Evolutionary conservation across 331 rosid species (phyloP).

Genomic region (Stylosanthes scabra): DNA sequence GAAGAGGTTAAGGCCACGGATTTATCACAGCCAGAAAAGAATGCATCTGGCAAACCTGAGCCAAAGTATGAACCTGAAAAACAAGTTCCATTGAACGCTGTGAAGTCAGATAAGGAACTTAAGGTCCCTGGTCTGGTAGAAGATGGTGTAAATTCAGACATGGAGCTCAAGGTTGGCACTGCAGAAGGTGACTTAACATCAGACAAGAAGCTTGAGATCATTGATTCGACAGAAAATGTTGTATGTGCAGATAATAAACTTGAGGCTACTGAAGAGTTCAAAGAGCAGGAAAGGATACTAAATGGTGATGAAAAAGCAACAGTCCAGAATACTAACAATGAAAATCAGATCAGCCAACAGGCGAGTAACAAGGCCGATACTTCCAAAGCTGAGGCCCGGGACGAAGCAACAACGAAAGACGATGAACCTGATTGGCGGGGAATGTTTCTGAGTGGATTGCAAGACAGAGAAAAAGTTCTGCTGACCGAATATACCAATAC

Average conservation of each 20-base stretch:
- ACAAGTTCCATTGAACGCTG: constrained; percentile 36
- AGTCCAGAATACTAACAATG: constrained; percentile 36
- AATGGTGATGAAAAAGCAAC: too few relatives aligned
- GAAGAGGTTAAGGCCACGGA: constrained; percentile 47
- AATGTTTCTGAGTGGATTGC: constrained; percentile 72
- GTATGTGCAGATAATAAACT: constrained; percentile 20
- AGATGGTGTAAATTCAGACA: constrained; percentile 22
- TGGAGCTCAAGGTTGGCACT: constrained; percentile 19
- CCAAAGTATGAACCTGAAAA: constrained; percentile 37
- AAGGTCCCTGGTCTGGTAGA: constrained; percentile 16
- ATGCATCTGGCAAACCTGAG: constrained; percentile 36
- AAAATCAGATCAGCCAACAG: constrained; percentile 34
- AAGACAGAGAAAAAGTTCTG: constrained; percentile 68
- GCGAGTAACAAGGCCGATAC: constrained; percentile 27
- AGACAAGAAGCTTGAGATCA: constrained; percentile 18
- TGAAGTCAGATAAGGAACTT: constrained; percentile 13
- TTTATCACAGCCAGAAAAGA: constrained; percentile 37
- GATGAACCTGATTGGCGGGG: constrained; percentile 87
- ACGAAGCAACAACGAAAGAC: constrained; percentile 38
- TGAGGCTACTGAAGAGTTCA: constrained; percentile 24
- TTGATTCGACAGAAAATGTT: constrained; percentile 20
- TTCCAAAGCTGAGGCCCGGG: constrained; percentile 42
- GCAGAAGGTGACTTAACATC: constrained; percentile 17
- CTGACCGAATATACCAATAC: constrained; percentile 78
- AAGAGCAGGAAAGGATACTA: too few relatives aligned